Base-by-base conservation (phyloP, 495 filamentous ascomycete species). In the Penicillium dipodomyicola region DNA sequence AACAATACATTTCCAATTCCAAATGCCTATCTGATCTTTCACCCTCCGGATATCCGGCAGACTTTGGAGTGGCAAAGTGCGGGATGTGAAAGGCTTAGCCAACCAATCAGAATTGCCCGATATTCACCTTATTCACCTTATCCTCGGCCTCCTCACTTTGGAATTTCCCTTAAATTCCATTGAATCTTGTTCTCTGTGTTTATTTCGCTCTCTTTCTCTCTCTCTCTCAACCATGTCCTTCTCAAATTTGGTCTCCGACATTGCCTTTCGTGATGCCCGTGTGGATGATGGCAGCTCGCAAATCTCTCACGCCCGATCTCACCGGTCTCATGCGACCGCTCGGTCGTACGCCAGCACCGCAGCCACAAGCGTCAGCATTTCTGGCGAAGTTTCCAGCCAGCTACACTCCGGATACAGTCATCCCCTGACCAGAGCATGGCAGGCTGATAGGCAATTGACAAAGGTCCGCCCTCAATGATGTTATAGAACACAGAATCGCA, bases 361-460 rank as follows among this genome's bases (percentile, higher is more conserved):
- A 29, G 91, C 92, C n/a, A 96, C 92, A 11, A 95, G 89, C 72
- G 90, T 96, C 44, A 94, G 90, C 83, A 91, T 96, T 59, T 81
- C 87, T 10, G 92, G 92, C 25, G 91, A 96, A 62, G 95, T 98
- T 60, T 89, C 90, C 11, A 96, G 91, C 67, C 94, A 97, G 67
- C 82, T 98, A 27, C 94, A 98, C 72, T 87, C 91, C 56, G 94
- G 94, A 51, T 98, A 97, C 71, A 88, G 85, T 62, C 94, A 98
- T 67, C 92, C 94, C 25, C 82, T 98, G 45, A 87, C 90, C 45
- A 80, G 94, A 57, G 81, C 89, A 67, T 98, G 94, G 94, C 94
- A 98, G 68, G 90, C 94, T 10, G 95, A 98, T 75, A 82, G 92
- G 47, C 92, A 97, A 80, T 82, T 98, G 65, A 97, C 95, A 19